Percentiles rank a stretch among this genome's conserved stretches.
phyloP scores from a whole-genome alignment of 192 early-diverging fungal species.

The Gorgonomyces haynaldii region DNA sequence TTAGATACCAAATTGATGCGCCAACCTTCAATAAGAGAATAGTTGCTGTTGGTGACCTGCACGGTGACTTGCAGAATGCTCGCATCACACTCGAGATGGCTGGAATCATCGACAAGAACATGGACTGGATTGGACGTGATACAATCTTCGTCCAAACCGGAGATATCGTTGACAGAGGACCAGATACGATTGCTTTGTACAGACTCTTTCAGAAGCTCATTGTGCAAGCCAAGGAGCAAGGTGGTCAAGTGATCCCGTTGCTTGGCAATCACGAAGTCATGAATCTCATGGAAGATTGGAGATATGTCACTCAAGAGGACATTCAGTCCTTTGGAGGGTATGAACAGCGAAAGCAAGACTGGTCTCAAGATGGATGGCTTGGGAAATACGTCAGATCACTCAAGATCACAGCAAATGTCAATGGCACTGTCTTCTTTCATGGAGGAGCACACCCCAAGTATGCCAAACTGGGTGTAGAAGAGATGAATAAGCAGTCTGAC shows the following conservation, averaged over 20 bases:
- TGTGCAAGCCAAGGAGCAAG: conserved; percentile 38
- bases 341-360: conserved; percentile 28
- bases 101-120: conserved; percentile 39
- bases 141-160: conserved; percentile 60
- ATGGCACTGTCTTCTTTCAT: conserved; percentile 48
- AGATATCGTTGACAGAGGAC: conserved; percentile 64
- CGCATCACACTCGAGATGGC: conserved; percentile 45
- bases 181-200: conserved; percentile 60
- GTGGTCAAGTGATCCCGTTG: conserved; percentile 37
- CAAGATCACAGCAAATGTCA: conserved; percentile 35
- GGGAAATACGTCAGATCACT: conserved; percentile 30
- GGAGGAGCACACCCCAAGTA: conserved; percentile 34
- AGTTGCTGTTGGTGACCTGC: conserved; percentile 59
- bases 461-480: conserved; percentile 32
- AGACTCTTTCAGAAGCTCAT: conserved; percentile 42
- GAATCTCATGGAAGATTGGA: conserved; percentile 45
- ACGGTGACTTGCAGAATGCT: conserved; percentile 48
- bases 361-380: conserved; percentile 38
- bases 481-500: conserved; percentile 32
- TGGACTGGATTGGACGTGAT: conserved; percentile 47
- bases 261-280: conserved; percentile 53
- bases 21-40: conserved; percentile 20
- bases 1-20: background rate
- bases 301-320: conserved; percentile 47
- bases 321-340: conserved; percentile 39